Conservation (phyloP, 2,329 filamentous ascomycete genomes). For the Colletotrichum sp. region DNA sequence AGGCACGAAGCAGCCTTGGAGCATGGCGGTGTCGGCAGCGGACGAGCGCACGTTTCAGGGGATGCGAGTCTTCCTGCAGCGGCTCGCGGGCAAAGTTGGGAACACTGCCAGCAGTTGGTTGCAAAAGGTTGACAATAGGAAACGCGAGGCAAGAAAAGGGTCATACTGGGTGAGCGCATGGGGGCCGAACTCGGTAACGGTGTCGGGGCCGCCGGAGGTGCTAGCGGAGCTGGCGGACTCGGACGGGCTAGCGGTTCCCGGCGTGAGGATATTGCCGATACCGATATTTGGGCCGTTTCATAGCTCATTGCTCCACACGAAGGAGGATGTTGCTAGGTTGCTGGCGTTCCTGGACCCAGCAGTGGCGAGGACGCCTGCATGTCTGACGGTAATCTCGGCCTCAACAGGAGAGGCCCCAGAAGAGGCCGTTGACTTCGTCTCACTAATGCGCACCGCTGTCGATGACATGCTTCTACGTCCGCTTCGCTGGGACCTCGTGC, state of each 20-base stretch:
- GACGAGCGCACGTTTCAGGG: background rate
- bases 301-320: background rate
- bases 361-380: background rate
- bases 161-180: background rate
- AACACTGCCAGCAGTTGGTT: background rate
- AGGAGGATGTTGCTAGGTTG: background rate
- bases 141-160: background rate
- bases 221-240: background rate
- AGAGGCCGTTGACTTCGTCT: background rate
- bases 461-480: background rate
- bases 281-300: slow-evolving; percentile 3
- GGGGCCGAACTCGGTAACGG: background rate
- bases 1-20: background rate
- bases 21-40: background rate
- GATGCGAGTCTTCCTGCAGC: background rate
- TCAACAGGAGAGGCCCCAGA: background rate
- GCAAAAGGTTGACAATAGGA: background rate
- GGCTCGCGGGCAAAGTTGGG: background rate
- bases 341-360: background rate
- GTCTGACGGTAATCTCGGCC: background rate
- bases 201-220: background rate
- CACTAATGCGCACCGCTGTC: background rate
- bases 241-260: background rate
- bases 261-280: background rate
- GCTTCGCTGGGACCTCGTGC: background rate